Conservation (phyloP, 2,329 filamentous ascomycete genomes). For the Apiospora rasikravindrae region DNA sequence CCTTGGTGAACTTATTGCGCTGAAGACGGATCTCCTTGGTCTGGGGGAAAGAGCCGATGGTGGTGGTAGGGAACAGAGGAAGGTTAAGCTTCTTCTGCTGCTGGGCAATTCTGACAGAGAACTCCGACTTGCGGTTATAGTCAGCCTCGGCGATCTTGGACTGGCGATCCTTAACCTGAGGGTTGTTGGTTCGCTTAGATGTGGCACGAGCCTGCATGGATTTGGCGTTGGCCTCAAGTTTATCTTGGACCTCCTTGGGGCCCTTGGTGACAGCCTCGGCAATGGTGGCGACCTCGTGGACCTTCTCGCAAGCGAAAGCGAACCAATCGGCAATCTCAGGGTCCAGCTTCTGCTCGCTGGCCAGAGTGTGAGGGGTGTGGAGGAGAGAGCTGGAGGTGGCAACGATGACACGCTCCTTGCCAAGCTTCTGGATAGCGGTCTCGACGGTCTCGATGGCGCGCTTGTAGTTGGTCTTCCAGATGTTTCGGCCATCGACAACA, state of each 20-base stretch:
- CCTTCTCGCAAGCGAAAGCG: slow-evolving; percentile 97
- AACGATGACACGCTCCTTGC: slow-evolving; percentile 96
- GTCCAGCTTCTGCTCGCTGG: slow-evolving; percentile 98
- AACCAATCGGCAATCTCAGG: slow-evolving; percentile 96
- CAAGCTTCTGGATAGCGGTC: slow-evolving; percentile 89
- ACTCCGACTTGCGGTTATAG: slow-evolving; percentile 93
- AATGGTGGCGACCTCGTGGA: slow-evolving; percentile 85
- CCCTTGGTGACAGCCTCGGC: slow-evolving; percentile 97
- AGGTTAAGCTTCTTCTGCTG: slow-evolving; percentile 94
- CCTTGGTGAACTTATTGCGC: slow-evolving; percentile 99
- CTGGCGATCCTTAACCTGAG: slow-evolving; percentile 96
- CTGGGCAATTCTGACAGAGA: slow-evolving; percentile 81
- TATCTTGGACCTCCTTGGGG: slow-evolving; percentile 76
- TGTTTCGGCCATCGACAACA: slow-evolving; percentile 98
- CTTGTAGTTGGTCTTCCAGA: slow-evolving; percentile 99
- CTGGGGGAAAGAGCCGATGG: slow-evolving; percentile 99
- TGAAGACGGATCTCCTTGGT: slow-evolving; percentile 97
- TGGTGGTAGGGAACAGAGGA: slow-evolving; percentile 97
- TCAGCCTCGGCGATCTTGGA: slow-evolving; percentile 80
- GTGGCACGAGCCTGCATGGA: slow-evolving; percentile 89
- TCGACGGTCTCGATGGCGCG: slow-evolving; percentile 89
- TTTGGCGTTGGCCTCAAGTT: slow-evolving; percentile 96
- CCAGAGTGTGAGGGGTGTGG: slow-evolving; percentile 97
- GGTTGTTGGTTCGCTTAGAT: slow-evolving; percentile 95
- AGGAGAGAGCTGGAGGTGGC: slow-evolving; percentile 97